Base-by-base conservation (phyloP, 208 protist species). In the Trypanosoma scelopori region DNA sequence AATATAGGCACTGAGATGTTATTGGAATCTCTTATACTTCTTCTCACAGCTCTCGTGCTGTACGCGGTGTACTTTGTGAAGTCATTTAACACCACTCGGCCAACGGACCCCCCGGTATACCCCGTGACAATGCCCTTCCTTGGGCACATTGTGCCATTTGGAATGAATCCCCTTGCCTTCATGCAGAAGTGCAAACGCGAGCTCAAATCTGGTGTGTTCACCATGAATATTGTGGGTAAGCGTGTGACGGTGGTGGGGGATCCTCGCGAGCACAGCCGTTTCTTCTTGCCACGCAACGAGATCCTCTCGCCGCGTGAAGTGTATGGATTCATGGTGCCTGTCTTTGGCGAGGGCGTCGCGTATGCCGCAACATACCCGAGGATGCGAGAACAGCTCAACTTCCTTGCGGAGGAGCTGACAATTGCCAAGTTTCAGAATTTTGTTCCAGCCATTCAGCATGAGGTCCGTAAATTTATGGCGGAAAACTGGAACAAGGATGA, bases 371-470 rank as follows among this genome's bases (percentile, higher is more conserved):
- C 83, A 47, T 91, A 91, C 71, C 74, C 84, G 28, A 77, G 83
- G 59, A 94, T 94, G 88, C 81, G 85, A 20, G 88, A 94, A 74
- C 88, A 94, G 59, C 76, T 94, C 47, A 92, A 92, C 75, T 92
- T 94, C 59, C 80, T 94, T 22, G 83, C 88, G 20, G 84, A 89
- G 81, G 82, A 91, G 68, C 71, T 93, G 45, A 90, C 87, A 22
- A 84, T 93, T 28, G 81, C 81, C 43, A 93, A 93, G 81, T 93
- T 94, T 55, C 82, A 91, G 70, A 89, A 90, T 76, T 92, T 92
- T 60, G 83, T 84, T 0, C 89, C 89, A 16, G 76, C 86, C n/a
- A 94, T 94, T 55, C 84, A 92, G 73, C 74, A 87, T 69, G 89
- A 94, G 78, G 85, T 84, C 28, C 85, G 86, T 28, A 88, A 85